Percentiles rank a stretch among this genome's conserved stretches.
phyloP scores from a whole-genome alignment of 208 protist species.

The Strigomonas galati region DNA sequence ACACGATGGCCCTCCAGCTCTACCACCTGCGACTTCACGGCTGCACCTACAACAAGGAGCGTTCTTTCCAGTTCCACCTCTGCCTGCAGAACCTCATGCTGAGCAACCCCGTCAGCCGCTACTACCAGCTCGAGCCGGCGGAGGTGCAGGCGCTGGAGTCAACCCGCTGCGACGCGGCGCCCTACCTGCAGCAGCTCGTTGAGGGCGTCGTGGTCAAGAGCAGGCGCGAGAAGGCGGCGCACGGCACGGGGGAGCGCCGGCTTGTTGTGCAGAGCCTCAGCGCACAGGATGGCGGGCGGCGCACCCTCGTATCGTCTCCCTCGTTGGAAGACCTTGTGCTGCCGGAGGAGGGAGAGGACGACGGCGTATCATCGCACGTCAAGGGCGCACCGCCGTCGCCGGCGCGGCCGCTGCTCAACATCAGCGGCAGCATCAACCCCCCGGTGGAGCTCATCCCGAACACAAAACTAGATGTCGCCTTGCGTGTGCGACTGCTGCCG shows the following conservation, averaged over 20 bases:
- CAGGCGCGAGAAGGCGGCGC: neutral
- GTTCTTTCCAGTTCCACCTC: constrained; percentile 56
- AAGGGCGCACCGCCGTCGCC: constrained; percentile 2
- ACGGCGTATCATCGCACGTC: neutral
- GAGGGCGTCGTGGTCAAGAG: constrained; percentile 22
- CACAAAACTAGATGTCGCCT: constrained; percentile 58
- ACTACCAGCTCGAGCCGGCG: neutral
- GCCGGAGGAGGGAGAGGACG: constrained; percentile 11
- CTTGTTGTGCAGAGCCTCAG: constrained; percentile 11
- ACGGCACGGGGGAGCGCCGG: neutral
- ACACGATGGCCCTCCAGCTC: constrained; percentile 43
- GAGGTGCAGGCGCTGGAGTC: neutral
- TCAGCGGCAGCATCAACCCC: constrained; percentile 56
- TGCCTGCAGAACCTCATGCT: constrained; percentile 67
- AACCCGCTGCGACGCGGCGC: neutral
- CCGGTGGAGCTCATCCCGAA: constrained; percentile 60
- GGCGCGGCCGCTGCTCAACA: constrained; percentile 48
- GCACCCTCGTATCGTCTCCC: neutral
- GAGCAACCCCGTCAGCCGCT: constrained; percentile 7
- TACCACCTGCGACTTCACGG: constrained; percentile 45
- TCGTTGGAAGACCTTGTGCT: constrained; percentile 17
- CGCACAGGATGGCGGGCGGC: neutral
- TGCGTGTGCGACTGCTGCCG: constrained; percentile 68
- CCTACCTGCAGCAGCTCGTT: constrained; percentile 26
- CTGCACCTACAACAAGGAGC: constrained; percentile 47